Evolutionary conservation across 331 rosid species (phyloP), one percentile per base, ranked within the genome.

Genomic region (Malus hybrid): DNA sequence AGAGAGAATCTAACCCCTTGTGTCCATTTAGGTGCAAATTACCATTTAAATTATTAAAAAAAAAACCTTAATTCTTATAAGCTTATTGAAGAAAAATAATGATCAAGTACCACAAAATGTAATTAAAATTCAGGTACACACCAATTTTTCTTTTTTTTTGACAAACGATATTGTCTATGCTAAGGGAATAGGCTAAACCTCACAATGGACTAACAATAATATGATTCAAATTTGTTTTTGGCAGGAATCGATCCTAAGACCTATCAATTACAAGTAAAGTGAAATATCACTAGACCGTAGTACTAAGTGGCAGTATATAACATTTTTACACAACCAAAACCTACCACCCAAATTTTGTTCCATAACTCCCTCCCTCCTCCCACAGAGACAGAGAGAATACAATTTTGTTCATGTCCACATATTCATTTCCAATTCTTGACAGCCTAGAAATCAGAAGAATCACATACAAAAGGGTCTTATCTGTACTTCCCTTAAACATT

Each of bases 191-290:
- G 11, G 3, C 11, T 36, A 36, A 36, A 0, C 44, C 11, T 36
- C 11, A 36, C 1, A 36, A 36, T 36, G 1, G 3, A 3, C 10
- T 36, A 36, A 8, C 44, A 36, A 36, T 36, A 36, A 36, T 36
- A 0, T 36, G 1, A 0, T 2, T 36, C 3, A 36, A 36, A 36
- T 36, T 36, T 0, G 3, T 0, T 36, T 36, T 36, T 36, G 1
- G 3, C 0, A 0, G 3, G 10, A 36, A 36, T 36, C 44, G 11
- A 36, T 2, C 1, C 11, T 36, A 36, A 8, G 3, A 36, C 10
- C 44, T 36, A 8, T 36, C 3, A 8, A 0, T 36, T 36, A 36
- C 11, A 36, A 8, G 11, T 36, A 36, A 36, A 8, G 10, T 36
- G 3, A 36, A 36, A 36, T 36, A 36, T 28, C 29, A 28, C 29